Evolutionary conservation across 2,329 filamentous ascomycete species (phyloP), one percentile per base, ranked within the genome.

Genomic region (Fusarium luffae): DNA sequence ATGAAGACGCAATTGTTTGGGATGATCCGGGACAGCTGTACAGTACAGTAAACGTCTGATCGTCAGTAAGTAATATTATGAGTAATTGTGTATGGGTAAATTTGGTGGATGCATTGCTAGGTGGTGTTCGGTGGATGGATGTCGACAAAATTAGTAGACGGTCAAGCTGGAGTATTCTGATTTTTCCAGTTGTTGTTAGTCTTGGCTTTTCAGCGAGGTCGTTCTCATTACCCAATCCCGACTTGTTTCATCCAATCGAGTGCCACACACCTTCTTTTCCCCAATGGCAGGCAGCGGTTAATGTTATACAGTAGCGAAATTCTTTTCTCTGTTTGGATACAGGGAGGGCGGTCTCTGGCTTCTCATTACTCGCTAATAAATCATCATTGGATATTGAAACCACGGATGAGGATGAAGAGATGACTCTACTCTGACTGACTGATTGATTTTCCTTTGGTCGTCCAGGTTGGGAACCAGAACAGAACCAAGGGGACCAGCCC

Each of bases 141-240:
- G 34, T 43, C 37, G 66, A 68, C 54, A 70, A 69, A 69, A 69
- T 70, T 54, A 52, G 42, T 18, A 63, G 19, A 52, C 34, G 56
- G 67, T 46, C 66, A 44, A 60, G 52, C 30, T 23, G 48, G 54
- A 69, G 42, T 68, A 37, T 54, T 68, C 69, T 56, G 44, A 47
- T 49, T 55, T 50, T 41, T 18, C 34, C 52, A 37, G 27, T 46
- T 54, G 28, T 40, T 67, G 62, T 60, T 69, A 55, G 63, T 54
- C 76, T 75, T 66, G 69, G 69, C 69, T 61, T 66, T 37, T 70
- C 69, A 54, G 49, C 65, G 62, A 66, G 58, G 76, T 74, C 71
- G 76, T 80, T 80, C 73, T 71, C 75, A 80, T 80, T 80, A 80
- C 77, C 69, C 75, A 80, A 80, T 78, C 71, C 70, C 65, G 72